Evolutionary conservation across 225 moss, liverwort and hornwort species (phyloP), one percentile per base, ranked within the genome.

Genomic region (Straminergon stramineum): DNA sequence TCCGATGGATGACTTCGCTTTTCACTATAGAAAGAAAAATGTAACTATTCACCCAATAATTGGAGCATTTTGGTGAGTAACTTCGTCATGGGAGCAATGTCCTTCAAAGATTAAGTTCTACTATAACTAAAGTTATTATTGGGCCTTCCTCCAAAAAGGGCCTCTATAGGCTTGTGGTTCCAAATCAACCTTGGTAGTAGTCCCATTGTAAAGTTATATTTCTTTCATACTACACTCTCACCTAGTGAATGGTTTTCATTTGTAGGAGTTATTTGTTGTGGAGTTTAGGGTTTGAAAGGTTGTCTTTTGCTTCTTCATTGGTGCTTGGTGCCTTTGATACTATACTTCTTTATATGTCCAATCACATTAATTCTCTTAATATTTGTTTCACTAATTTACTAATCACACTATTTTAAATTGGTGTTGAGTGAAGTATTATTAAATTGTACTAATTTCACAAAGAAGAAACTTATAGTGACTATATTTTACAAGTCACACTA

Each of bases 191-290:
- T 27, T n/a, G 22, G 1, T n/a, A 69, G 7, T 69, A 69, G 69
- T 69, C 1, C 13, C 20, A n/a, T 69, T 69, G n/a, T n/a, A 13
- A 22, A 69, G 13, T 69, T 69, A n/a, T 13, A 69, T 21, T 68
- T 2, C 3, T 68, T 37, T 37, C 1, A 20, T 0, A 37, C 37
- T 20, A 68, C 11, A 11, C 18, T 66, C 5, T 35, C 11, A 19
- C 5, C 3, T 19, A 67, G 20, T 37, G 5, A 67, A 37, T 67
- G 20, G 11, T 21, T 37, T 37, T 11, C 10, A 68, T 37, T 68
- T 37, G 4, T 19, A 0, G 11, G 1, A 35, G 11, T 37, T 20
- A 67, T 67, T 1, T 1, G 0, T 21, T 37, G 1, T 11, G 0
- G 21, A 37, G 1, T 37, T 68, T 68, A 21, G 21, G 21, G 2